Evolutionary conservation across 2,329 filamentous ascomycete species (phyloP).

Genomic region (Penicillium sp.): DNA sequence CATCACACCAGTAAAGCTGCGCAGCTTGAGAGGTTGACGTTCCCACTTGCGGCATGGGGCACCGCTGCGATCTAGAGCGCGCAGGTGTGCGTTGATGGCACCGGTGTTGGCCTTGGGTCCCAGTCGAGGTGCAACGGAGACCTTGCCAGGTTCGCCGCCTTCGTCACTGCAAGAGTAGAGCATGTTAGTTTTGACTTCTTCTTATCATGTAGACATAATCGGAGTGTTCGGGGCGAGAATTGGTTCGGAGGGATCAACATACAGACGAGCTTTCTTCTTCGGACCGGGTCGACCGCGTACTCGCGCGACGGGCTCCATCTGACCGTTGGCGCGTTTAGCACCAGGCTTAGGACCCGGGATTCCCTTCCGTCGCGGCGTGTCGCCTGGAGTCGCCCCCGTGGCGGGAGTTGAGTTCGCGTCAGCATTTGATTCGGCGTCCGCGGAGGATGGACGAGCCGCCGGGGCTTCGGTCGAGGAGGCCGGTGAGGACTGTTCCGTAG

Average conservation of each 20-base stretch:
- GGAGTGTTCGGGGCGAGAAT: no score
- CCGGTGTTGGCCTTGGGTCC: conserved; percentile 96
- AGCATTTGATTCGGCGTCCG: conserved; percentile 48
- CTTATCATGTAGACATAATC: background rate
- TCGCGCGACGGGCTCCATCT: conserved; percentile 56
- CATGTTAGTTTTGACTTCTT: conserved; percentile 5
- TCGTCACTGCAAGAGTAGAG: conserved; percentile 52
- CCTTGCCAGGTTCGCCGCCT: conserved; percentile 50
- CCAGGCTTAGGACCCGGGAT: conserved; percentile 69
- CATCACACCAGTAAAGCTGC: conserved; percentile 85
- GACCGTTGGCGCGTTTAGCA: conserved; percentile 57
- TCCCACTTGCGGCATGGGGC: conserved; percentile 92
- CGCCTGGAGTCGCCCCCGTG: conserved; percentile 43
- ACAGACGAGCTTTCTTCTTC: conserved; percentile 95
- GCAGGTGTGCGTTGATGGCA: conserved; percentile 94
- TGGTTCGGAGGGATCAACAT: conserved; percentile 56
- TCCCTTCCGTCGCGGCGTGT: conserved; percentile 73
- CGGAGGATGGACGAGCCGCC: conserved; percentile 41
- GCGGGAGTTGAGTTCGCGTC: conserved; percentile 46
- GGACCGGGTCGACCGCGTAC: conserved; percentile 85
- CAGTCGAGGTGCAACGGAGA: conserved; percentile 69
- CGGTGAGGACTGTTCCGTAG: conserved; percentile 41
- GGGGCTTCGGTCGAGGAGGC: conserved; percentile 42
- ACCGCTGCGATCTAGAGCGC: conserved; percentile 88
- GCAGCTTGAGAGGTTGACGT: conserved; percentile 78